Conservation (phyloP, 2,329 filamentous ascomycete species). For the Fusarium gaditjirri region DNA sequence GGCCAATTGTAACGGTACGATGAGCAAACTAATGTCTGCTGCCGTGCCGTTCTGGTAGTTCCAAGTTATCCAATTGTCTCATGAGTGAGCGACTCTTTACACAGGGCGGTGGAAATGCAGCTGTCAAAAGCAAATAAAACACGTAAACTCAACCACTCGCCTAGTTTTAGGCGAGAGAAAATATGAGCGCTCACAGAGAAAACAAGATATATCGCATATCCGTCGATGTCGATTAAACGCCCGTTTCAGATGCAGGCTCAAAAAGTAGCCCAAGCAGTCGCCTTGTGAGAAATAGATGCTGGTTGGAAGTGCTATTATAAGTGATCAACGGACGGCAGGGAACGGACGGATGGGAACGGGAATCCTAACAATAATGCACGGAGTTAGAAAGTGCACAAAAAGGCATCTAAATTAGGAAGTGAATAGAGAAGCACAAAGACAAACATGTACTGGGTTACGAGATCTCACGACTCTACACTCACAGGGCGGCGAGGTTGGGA, state of each 20-base stretch:
- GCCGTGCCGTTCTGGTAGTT: not conserved
- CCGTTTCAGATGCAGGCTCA: not conserved
- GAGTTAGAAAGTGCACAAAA: not conserved
- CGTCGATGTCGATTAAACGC: not conserved
- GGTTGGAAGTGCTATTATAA: not conserved
- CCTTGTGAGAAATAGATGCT: not conserved
- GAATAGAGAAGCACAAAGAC: not conserved
- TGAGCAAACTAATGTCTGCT: not conserved
- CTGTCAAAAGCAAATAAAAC: slow-evolving; percentile 4
- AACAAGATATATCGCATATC: not conserved
- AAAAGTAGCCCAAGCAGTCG: not conserved
- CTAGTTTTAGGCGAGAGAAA: not conserved
- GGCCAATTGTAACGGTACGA: not conserved
- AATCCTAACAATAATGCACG: not conserved
- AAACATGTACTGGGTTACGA: not conserved
- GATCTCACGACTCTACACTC: not conserved
- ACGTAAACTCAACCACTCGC: not conserved
- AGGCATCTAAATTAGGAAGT: not conserved
- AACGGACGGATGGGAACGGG: not conserved
- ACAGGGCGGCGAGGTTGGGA: not conserved
- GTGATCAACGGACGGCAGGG: not conserved
- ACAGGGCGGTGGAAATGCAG: not conserved
- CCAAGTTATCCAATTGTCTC: not conserved
- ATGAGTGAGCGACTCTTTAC: not conserved
- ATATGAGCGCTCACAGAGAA: not conserved